phyloP scores from a whole-genome alignment of 129 eudicot species.

The Chrysanthemum makinoi region DNA sequence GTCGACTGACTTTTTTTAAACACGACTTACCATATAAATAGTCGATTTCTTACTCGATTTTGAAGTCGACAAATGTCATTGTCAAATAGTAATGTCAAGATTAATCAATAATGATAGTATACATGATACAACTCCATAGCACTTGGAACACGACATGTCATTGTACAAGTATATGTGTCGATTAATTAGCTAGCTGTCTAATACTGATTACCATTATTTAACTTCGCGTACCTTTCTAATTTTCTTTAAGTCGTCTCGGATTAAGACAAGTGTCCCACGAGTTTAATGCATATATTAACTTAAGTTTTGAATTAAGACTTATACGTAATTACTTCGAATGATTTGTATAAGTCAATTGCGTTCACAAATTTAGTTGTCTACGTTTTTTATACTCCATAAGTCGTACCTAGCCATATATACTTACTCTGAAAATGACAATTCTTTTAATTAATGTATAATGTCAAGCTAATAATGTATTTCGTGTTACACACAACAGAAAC shows the following conservation, averaged over 20 bases:
- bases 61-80: no score
- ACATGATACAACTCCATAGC: no score
- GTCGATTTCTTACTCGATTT: no score
- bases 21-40: no score
- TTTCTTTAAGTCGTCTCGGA: neutral
- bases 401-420: neutral
- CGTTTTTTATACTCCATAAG: neutral
- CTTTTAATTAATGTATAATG: neutral
- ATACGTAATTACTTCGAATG: neutral
- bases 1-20: no score
- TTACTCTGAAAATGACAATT: slow-evolving; percentile 1
- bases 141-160: slow-evolving; percentile 1
- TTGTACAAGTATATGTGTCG: neutral
- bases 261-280: slow-evolving; percentile 4
- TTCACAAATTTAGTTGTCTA: no score
- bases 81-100: no score
- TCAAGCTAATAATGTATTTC: neutral
- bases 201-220: neutral
- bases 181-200: slow-evolving; percentile 1
- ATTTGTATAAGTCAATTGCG: neutral
- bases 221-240: neutral
- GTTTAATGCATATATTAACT: neutral
- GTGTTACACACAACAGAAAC: neutral
- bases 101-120: no score
- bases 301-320: neutral